These are phyloP conservation scores for Zygnema cylindricum DNA, from an alignment of 139 green algal species.

Conservation along the genomic window DNA sequence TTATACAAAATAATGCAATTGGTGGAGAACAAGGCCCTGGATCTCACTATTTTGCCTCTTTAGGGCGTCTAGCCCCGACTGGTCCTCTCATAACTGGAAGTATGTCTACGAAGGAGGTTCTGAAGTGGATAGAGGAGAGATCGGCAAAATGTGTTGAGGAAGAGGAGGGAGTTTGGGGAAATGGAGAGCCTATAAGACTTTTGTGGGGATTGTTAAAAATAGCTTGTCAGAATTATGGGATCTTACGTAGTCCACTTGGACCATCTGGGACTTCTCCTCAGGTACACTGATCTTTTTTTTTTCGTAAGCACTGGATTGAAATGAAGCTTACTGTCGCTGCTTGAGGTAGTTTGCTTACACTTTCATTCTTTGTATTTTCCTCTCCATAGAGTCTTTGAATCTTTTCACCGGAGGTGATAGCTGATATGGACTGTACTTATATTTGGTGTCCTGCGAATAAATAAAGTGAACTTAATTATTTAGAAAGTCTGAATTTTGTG, in stretches of 20 bases:
- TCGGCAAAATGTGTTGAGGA: constrained; percentile 7
- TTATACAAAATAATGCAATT: constrained; percentile 19
- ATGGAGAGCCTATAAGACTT: constrained; percentile 22
- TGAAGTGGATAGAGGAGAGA: constrained; percentile 58
- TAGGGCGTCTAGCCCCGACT: constrained; percentile 26
- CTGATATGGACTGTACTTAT: too few relatives aligned
- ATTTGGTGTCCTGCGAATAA: too few relatives aligned
- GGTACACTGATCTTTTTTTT: background rate
- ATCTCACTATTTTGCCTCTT: constrained; percentile 24
- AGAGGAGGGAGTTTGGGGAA: constrained; percentile 5
- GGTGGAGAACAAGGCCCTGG: constrained; percentile 4
- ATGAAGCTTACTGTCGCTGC: too few relatives aligned
- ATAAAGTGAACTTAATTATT: too few relatives aligned
- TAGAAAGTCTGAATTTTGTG: too few relatives aligned
- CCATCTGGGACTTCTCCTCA: background rate
- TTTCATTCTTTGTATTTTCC: too few relatives aligned
- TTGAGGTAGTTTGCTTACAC: too few relatives aligned
- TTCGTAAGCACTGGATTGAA: too few relatives aligned
- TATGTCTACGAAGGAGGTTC: constrained; percentile 46
- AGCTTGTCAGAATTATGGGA: constrained; percentile 54
- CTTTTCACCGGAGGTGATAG: too few relatives aligned
- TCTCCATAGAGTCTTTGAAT: too few relatives aligned
- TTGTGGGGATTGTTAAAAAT: constrained; percentile 47
- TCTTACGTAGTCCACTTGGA: constrained; percentile 3
- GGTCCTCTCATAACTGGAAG: constrained; percentile 24